Percentiles rank a stretch among this genome's conserved stretches.
These are phyloP conservation scores for Phascolomyces articulosus DNA, from an alignment of 371 early-diverging fungal genomes.

Conservation along the genomic window DNA sequence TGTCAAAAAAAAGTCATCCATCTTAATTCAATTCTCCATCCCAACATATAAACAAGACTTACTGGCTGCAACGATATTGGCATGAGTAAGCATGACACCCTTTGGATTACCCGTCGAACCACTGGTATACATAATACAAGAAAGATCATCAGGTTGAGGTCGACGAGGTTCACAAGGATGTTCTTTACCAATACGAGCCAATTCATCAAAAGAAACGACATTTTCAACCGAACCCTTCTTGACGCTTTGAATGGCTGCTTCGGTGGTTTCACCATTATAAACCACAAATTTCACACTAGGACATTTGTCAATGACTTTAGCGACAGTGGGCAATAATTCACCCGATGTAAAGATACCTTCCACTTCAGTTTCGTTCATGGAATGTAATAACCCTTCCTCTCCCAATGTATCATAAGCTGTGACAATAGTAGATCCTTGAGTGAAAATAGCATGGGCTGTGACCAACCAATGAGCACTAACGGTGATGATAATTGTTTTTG, in stretches of 20 bases:
- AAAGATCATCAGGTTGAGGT: slow-evolving; percentile 67
- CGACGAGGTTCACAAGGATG: slow-evolving; percentile 57
- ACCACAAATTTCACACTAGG: slow-evolving; percentile 69
- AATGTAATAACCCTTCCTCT: slow-evolving; percentile 66
- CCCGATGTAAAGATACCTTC: slow-evolving; percentile 68
- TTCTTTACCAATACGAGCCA: slow-evolving; percentile 63
- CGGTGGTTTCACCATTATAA: slow-evolving; percentile 68
- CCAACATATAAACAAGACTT: too few species aligned
- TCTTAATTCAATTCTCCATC: background rate
- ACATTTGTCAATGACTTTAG: slow-evolving; percentile 49
- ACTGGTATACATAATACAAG: slow-evolving; percentile 87
- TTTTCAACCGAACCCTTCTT: slow-evolving; percentile 20
- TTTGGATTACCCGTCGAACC: slow-evolving; percentile 86
- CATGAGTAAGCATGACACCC: slow-evolving; percentile 69
- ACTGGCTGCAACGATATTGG: slow-evolving; percentile 81
- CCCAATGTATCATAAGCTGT: slow-evolving; percentile 89
- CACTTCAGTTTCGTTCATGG: slow-evolving; percentile 70
- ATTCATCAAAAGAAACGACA: slow-evolving; percentile 54
- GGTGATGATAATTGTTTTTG: too few species aligned
- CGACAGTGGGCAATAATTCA: slow-evolving; percentile 64
- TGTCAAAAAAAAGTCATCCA: background rate
- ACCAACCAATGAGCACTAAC: slow-evolving; percentile 75
- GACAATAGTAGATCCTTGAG: slow-evolving; percentile 68
- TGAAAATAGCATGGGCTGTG: slow-evolving; percentile 63
- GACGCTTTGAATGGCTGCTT: slow-evolving; percentile 13